These are phyloP conservation scores for Penicillium cataractarum DNA, from an alignment of 495 filamentous ascomycete species.

Conservation along the genomic window DNA sequence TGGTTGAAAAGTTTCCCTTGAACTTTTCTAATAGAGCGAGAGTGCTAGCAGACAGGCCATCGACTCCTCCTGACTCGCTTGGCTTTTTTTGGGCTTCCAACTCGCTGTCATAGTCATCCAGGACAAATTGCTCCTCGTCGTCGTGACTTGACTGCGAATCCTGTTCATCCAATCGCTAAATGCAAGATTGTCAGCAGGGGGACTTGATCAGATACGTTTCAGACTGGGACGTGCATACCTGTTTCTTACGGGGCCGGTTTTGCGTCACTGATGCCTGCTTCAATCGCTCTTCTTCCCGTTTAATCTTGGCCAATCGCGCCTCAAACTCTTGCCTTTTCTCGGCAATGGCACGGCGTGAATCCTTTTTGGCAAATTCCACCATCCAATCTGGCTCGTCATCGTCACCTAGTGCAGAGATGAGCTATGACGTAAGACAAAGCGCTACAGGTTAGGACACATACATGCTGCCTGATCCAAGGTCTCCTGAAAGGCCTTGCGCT, in stretches of 20 bases:
- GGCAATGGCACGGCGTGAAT: conserved; percentile 68
- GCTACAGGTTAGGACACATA: conserved; percentile 22
- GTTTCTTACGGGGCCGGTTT: conserved; percentile 54
- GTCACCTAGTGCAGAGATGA: conserved; percentile 41
- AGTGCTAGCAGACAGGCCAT: conserved; percentile 48
- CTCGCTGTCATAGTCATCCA: conserved; percentile 81
- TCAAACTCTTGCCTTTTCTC: conserved; percentile 73
- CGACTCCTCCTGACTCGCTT: conserved; percentile 27
- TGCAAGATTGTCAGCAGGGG: conserved; percentile 5
- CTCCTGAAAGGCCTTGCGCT: conserved; percentile 67
- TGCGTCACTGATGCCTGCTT: conserved; percentile 52
- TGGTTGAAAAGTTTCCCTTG: conserved; percentile 34
- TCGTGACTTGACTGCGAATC: conserved; percentile 39
- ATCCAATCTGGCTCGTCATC: conserved; percentile 90
- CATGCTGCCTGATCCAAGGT: conserved; percentile 38
- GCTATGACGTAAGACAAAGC: neutral
- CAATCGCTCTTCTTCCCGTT: conserved; percentile 66
- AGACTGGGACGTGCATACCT: conserved; percentile 37
- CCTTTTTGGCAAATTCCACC: conserved; percentile 68
- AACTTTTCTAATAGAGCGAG: conserved; percentile 46
- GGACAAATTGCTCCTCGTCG: conserved; percentile 72
- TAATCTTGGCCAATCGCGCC: conserved; percentile 64
- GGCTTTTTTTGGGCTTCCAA: conserved; percentile 41
- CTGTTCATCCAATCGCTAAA: conserved; percentile 38
- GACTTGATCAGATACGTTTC: neutral